phyloP scores from a whole-genome alignment of 78 protist species.

The Creolimax fragrantissima region DNA sequence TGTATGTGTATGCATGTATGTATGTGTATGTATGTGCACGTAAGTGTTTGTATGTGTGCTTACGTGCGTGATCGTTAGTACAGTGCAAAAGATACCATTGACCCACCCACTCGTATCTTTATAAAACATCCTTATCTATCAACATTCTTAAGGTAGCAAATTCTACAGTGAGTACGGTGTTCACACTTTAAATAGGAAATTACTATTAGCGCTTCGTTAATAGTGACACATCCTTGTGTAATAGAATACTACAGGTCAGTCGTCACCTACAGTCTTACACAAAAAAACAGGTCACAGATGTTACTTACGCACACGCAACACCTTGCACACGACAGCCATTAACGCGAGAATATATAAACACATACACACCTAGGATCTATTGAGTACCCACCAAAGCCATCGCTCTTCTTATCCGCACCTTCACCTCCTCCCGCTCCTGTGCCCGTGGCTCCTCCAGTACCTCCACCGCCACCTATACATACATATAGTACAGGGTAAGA shows the following conservation, averaged over 20 bases:
- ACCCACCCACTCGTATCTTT: too few relatives aligned
- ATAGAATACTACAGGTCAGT: too few relatives aligned
- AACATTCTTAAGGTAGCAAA: too few relatives aligned
- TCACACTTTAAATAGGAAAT: too few relatives aligned
- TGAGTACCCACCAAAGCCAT: neutral
- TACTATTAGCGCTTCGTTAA: too few relatives aligned
- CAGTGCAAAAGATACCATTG: too few relatives aligned
- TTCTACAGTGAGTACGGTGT: too few relatives aligned
- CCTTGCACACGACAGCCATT: neutral
- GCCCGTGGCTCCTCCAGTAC: neutral
- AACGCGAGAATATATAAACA: too few relatives aligned
- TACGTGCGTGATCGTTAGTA: neutral
- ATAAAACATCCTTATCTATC: too few relatives aligned
- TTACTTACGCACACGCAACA: neutral
- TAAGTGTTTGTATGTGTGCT: neutral
- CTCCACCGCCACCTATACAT: neutral
- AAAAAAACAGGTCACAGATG: neutral
- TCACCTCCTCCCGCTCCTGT: constrained; percentile 6
- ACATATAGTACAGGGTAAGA: too few relatives aligned
- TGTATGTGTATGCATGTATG: neutral
- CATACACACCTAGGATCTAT: neutral
- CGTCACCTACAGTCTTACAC: neutral
- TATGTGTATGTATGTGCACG: neutral
- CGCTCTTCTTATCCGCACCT: neutral
- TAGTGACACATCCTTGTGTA: too few relatives aligned